A percentile compares a stretch with the other conserved stretches of the same genome.
These are phyloP conservation scores for Amphicarpaea edgeworthii DNA, from an alignment of 306 rosid genomes.

Conservation along the genomic window DNA sequence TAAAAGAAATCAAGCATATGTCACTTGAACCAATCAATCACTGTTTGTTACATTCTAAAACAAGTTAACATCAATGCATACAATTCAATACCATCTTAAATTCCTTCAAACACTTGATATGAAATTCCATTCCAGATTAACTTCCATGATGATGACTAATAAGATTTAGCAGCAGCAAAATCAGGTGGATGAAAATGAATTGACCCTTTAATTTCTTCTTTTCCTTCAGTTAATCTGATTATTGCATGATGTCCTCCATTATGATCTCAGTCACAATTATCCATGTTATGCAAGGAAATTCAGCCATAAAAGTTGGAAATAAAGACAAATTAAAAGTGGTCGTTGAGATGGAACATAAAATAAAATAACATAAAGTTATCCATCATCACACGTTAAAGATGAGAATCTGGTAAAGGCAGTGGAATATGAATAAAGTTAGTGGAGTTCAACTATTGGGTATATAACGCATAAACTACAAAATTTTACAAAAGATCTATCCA, in stretches of 20 bases:
- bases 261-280: not conserved
- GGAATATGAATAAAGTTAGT: slow-evolving; percentile 46
- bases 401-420: slow-evolving; percentile 33
- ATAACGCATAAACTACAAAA: slow-evolving; percentile 25
- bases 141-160: not conserved
- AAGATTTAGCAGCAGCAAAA: slow-evolving; percentile 14
- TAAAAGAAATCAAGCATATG: not conserved
- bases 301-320: not conserved
- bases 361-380: slow-evolving; percentile 6
- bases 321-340: not conserved
- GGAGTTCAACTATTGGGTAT: slow-evolving; percentile 16
- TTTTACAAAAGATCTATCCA: slow-evolving; percentile 29
- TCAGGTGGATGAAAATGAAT: not conserved
- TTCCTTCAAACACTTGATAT: slow-evolving; percentile 11
- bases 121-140: slow-evolving; percentile 12
- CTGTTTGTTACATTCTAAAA: not conserved
- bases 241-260: not conserved
- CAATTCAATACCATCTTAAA: not conserved
- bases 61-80: not conserved
- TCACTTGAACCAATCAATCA: not conserved
- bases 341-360: slow-evolving; percentile 4
- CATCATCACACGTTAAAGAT: slow-evolving; percentile 33
- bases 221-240: not conserved
- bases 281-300: not conserved
- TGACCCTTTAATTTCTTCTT: not conserved